A percentile compares a stretch with the other conserved stretches of the same genome.
Conservation (phyloP, 192 early-diverging fungal species). For the Chytriomyces sp. region DNA sequence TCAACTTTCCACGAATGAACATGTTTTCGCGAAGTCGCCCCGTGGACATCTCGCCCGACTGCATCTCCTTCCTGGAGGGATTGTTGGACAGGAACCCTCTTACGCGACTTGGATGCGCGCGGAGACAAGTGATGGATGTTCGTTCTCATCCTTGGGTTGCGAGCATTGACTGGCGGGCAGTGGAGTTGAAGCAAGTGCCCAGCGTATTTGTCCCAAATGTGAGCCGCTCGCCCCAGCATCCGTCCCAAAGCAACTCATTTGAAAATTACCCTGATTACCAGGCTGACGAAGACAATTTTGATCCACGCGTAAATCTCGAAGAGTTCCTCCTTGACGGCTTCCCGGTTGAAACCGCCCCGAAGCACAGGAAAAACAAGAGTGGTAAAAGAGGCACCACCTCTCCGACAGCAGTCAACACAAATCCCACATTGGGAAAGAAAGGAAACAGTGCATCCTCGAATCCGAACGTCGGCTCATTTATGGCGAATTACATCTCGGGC, state of each 20-base stretch:
- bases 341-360: slow-evolving; percentile 57
- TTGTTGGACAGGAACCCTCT: slow-evolving; percentile 72
- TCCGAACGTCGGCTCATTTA: not conserved
- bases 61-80: slow-evolving; percentile 30
- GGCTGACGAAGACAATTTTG: slow-evolving; percentile 63
- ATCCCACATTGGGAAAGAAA: not conserved
- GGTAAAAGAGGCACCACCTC: not conserved
- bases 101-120: slow-evolving; percentile 73
- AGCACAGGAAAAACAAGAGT: slow-evolving; percentile 48
- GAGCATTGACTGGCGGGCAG: slow-evolving; percentile 51
- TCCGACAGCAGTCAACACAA: not conserved
- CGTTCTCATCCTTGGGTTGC: slow-evolving; percentile 54
- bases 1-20: slow-evolving; percentile 59
- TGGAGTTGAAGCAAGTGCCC: slow-evolving; percentile 41
- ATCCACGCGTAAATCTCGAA: slow-evolving; percentile 74
- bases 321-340: slow-evolving; percentile 75
- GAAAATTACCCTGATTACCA: not conserved
- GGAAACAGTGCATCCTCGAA: not conserved
- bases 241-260: too few relatives aligned
- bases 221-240: not conserved
- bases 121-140: slow-evolving; percentile 62
- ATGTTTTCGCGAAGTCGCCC: slow-evolving; percentile 22
- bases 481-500: not conserved
- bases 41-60: slow-evolving; percentile 15
- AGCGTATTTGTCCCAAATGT: slow-evolving; percentile 59